Evolutionary conservation across 345 rosid species (phyloP).

Genomic region (Eucalyptus curtisii): DNA sequence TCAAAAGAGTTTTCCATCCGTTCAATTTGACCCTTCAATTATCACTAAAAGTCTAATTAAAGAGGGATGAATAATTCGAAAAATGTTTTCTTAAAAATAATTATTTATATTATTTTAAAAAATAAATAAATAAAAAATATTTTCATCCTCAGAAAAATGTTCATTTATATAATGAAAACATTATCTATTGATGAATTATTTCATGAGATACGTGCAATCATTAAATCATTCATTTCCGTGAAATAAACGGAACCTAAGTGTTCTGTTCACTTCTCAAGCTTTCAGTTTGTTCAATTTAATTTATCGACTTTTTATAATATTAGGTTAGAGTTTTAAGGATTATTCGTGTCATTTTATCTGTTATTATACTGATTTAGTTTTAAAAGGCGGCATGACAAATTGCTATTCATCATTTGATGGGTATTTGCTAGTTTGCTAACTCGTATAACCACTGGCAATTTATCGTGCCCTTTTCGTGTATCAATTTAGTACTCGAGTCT

Average conservation of each 20-base stretch:
- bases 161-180: no score
- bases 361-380: not conserved
- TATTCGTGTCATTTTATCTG: not conserved
- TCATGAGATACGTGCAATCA: no score
- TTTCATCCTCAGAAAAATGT: no score
- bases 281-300: not conserved
- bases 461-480: not conserved
- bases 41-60: no score
- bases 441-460: not conserved
- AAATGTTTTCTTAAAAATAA: no score
- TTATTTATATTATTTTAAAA: no score
- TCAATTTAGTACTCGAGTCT: not conserved
- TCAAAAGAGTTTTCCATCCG: not conserved
- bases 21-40: no score
- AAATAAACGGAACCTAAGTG: accelerated
- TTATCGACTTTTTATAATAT: not conserved
- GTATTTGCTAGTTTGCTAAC: not conserved
- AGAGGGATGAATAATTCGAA: no score
- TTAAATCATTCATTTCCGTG: no score
- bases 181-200: no score
- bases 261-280: accelerated
- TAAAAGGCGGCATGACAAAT: not conserved
- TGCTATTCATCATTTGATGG: not conserved
- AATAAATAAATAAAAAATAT: no score
- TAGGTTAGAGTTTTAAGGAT: not conserved